phyloP scores from a whole-genome alignment of 2,329 filamentous ascomycete species.

The Ramularia endophylla region DNA sequence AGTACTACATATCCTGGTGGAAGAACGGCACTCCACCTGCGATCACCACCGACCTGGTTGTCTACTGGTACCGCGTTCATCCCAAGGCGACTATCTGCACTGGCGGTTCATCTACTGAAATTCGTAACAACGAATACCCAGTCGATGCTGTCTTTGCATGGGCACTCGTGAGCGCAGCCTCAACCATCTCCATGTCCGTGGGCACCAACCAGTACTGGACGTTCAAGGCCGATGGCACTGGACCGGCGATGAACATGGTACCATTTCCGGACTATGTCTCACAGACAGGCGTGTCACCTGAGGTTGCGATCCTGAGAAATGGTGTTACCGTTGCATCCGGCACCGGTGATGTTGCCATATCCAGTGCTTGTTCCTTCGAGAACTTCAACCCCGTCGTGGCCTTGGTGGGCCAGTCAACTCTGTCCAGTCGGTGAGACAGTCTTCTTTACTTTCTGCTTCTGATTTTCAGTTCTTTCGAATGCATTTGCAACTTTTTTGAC shows the following conservation, averaged over 20 bases:
- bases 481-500: slow-evolving; percentile 10
- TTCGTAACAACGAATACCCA: slow-evolving; percentile 30
- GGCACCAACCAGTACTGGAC: slow-evolving; percentile 32
- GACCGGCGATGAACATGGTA: slow-evolving; percentile 28
- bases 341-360: slow-evolving; percentile 25
- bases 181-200: slow-evolving; percentile 30
- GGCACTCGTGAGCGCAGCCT: slow-evolving; percentile 29
- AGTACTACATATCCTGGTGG: slow-evolving; percentile 35
- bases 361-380: slow-evolving; percentile 26
- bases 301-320: slow-evolving; percentile 29
- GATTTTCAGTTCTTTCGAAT: slow-evolving; percentile 6
- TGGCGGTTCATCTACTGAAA: slow-evolving; percentile 25
- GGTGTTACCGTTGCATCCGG: slow-evolving; percentile 21
- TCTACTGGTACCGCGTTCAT: slow-evolving; percentile 37
- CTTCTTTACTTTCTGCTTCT: background rate
- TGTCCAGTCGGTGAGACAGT: slow-evolving; percentile 6
- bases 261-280: slow-evolving; percentile 29
- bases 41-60: slow-evolving; percentile 32
- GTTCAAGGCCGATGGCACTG: slow-evolving; percentile 27
- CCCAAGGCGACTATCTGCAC: slow-evolving; percentile 30
- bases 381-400: slow-evolving; percentile 35
- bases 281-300: slow-evolving; percentile 24
- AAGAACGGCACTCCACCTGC: slow-evolving; percentile 30
- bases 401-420: slow-evolving; percentile 26
- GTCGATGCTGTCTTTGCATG: slow-evolving; percentile 35